Evolutionary conservation across 2,329 filamentous ascomycete species (phyloP).

Genomic region (Verticillium alfalfae): DNA sequence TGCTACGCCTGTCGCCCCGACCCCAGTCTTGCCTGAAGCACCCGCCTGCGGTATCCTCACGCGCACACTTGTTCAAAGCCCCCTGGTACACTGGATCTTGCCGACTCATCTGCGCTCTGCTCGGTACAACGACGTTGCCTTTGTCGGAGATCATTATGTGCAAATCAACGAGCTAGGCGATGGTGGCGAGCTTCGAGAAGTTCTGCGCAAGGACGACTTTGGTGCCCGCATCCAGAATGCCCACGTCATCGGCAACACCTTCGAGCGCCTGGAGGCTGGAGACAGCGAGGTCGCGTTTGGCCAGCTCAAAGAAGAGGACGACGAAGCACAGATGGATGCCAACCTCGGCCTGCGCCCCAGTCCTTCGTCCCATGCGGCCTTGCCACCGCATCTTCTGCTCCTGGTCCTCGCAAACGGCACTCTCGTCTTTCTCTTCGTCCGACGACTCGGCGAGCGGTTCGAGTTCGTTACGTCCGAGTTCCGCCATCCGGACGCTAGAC

Average conservation of each 20-base stretch:
- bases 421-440: slow-evolving; percentile 71
- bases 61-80: slow-evolving; percentile 71
- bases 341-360: slow-evolving; percentile 7
- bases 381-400: slow-evolving; percentile 77
- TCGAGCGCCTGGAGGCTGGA: slow-evolving; percentile 28
- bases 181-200: slow-evolving; percentile 66
- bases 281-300: slow-evolving; percentile 13
- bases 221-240: slow-evolving; percentile 74
- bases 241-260: slow-evolving; percentile 61
- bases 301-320: slow-evolving; percentile 31
- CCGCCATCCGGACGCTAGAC: slow-evolving; percentile 48
- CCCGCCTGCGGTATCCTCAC: slow-evolving; percentile 69
- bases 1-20: slow-evolving; percentile 16
- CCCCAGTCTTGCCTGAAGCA: slow-evolving; percentile 24
- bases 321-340: slow-evolving; percentile 29
- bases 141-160: slow-evolving; percentile 79
- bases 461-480: slow-evolving; percentile 58
- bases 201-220: slow-evolving; percentile 77
- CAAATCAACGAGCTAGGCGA: slow-evolving; percentile 70
- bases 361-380: slow-evolving; percentile 6
- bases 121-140: slow-evolving; percentile 73
- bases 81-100: slow-evolving; percentile 69
- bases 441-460: slow-evolving; percentile 33
- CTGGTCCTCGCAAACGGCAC: slow-evolving; percentile 70
- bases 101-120: slow-evolving; percentile 71